Base-by-base conservation (phyloP, 805 yeast species). In the Hanseniaspora occidentalis region DNA sequence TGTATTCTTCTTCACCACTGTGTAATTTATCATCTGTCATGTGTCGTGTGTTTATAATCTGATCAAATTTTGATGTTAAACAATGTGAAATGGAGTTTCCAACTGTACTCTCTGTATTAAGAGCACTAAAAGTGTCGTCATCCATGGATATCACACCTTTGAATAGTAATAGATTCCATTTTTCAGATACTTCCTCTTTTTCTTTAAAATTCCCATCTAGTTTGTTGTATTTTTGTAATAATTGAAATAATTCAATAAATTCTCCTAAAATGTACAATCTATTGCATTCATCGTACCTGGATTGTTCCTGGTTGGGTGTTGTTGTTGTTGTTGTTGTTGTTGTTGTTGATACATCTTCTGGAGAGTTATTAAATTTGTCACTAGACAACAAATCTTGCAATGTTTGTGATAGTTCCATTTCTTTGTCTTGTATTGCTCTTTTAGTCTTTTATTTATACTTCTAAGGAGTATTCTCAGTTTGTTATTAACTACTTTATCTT, bases 331-430 rank as follows among this genome's bases (percentile, higher is more conserved):
- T 18, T 9, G 17, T 20, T 8, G 23, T n/a, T 3, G 22, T n/a
- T 17, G 36, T 33, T 13, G 23, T 18, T 4, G 9, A 6, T 4
- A 4, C n/a, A 8, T 11, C 8, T 33, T 18, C 13, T 18, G 36
- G 36, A 11, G 36, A 23, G 7, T 33, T 33, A 20, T 33, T 17
- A 19, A 33, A 33, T 18, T 33, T 20, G n/a, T 33, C 36, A 33
- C 36, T 33, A 18, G 23, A 33, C 11, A 33, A 20, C n/a, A 33
- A 19, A 17, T 33, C 24, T n/a, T 33, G 36, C 10, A 33, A 33
- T 19, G 36, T 13, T 19, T 33, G 36, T 18, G 36, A 33, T n/a
- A 33, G 17, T 8, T 33, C 36, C 36, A 33, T 6, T 14, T 27
- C 17, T 27, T 27, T 8, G 7, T 13, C 17, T 27, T 13, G 6